Percentiles rank a stretch among this genome's conserved stretches.
These are phyloP conservation scores for Eutypa lata DNA, from an alignment of 2,329 filamentous ascomycete species.

Conservation along the genomic window DNA sequence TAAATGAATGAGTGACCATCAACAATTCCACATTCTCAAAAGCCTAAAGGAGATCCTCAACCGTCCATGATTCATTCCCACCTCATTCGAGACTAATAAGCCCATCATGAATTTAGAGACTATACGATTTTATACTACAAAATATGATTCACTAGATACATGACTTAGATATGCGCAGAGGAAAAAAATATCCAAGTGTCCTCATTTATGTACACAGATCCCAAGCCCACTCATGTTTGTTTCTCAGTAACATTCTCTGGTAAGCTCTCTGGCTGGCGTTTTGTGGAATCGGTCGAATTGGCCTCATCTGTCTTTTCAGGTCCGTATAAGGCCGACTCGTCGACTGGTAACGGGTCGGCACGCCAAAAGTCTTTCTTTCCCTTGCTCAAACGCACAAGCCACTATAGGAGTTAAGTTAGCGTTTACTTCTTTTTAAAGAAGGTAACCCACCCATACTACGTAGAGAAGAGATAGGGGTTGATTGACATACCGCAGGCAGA, in stretches of 20 bases:
- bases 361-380: constrained; percentile 77
- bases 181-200: too few species aligned
- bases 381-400: constrained; percentile 59
- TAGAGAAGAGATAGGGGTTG: too few species aligned
- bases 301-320: constrained; percentile 9
- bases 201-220: too few species aligned
- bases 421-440: neutral
- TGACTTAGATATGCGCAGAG: neutral
- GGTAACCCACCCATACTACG: too few species aligned
- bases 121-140: neutral
- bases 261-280: neutral
- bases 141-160: neutral
- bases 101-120: too few species aligned
- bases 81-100: too few species aligned
- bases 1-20: too few species aligned
- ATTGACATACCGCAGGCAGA: constrained; percentile 49
- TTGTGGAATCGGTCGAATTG: constrained; percentile 5
- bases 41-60: too few species aligned
- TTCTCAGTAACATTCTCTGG: constrained; percentile 5
- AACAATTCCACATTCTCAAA: too few species aligned
- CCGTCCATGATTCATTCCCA: too few species aligned
- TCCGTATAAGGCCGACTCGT: constrained; percentile 16
- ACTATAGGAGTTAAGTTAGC: constrained; percentile 30
- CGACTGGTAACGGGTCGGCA: constrained; percentile 27
- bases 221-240: neutral